Conservation (phyloP, 768 basidiomycete species). For the Xerocomus potaroensis region DNA sequence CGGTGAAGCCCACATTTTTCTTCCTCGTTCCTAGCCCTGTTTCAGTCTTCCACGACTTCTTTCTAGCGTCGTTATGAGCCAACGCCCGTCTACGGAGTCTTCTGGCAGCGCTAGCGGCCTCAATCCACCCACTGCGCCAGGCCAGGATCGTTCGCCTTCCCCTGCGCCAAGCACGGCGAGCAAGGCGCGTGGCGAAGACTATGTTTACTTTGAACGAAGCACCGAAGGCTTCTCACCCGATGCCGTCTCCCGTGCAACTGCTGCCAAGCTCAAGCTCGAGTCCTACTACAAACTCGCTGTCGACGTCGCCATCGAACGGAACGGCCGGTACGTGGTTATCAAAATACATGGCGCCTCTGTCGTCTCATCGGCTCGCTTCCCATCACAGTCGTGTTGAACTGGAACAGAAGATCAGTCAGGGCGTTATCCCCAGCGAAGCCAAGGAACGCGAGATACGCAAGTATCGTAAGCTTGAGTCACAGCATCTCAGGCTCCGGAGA, state of each 20-base stretch:
- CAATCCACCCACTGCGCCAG: slow-evolving; percentile 14
- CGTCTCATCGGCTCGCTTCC: slow-evolving; percentile 1
- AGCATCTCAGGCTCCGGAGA: slow-evolving; percentile 85
- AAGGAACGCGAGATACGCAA: slow-evolving; percentile 87
- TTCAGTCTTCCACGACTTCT: slow-evolving; percentile 4
- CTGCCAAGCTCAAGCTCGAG: slow-evolving; percentile 94
- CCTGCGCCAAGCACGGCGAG: slow-evolving; percentile 29
- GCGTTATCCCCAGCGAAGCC: slow-evolving; percentile 67
- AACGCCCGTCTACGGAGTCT: slow-evolving; percentile 28
- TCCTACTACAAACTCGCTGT: slow-evolving; percentile 98
- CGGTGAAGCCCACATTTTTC: slow-evolving; percentile 3
- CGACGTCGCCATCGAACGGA: slow-evolving; percentile 92
- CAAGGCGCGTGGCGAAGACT: slow-evolving; percentile 43
- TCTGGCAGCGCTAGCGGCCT: slow-evolving; percentile 18
- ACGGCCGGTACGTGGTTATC: slow-evolving; percentile 62
- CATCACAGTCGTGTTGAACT: slow-evolving; percentile 75
- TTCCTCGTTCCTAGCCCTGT: background rate
- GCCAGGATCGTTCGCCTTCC: slow-evolving; percentile 28
- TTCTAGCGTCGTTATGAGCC: slow-evolving; percentile 22
- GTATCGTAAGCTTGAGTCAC: slow-evolving; percentile 82
- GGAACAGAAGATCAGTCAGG: slow-evolving; percentile 78
- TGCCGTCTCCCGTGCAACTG: slow-evolving; percentile 84
- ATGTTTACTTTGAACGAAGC: slow-evolving; percentile 94
- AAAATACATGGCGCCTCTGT: background rate
- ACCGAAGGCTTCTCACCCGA: slow-evolving; percentile 79